Base-by-base conservation (phyloP, 768 basidiomycete species). In the Russula earlei region DNA sequence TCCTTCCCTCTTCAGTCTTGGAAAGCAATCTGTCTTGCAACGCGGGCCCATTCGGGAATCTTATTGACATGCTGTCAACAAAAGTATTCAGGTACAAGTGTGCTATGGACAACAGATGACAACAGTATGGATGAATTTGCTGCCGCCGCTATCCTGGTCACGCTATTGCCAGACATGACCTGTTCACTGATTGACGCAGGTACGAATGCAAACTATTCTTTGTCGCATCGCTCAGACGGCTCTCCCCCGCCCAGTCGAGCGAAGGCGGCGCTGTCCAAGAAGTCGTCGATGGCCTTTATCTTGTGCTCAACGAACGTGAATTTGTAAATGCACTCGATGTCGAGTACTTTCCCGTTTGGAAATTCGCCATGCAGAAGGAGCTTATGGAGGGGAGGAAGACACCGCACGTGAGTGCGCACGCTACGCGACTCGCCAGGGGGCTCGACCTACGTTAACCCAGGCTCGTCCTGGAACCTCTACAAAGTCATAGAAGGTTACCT, bases 281-380 rank as follows among this genome's bases (percentile, higher is more conserved):
- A 57, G 14, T 40, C 45, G 38, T 2, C 9, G 15, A 57, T 3
- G 2, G 38, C 24, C 24, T 20, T 52, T n/a, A 57, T 42, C 45
- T 36, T 57, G 51, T 27, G n/a, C 15, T 12, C 24, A 9, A 34
- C 50, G 25, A 57, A 36, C 19, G 19, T 42, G 40, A 57, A 48
- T 14, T 14, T 5, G 51, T 57, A 57, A 6, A 57, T 25, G 38
- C 51, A 17, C 33, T 57, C 51, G 29, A 57, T 11, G 24, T 41
- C 34, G 33, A 57, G 48, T 25, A 33, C n/a, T 19, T 41, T 48
- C 5, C 56, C 56, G 0, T 24, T 34, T n/a, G 24, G 51, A 4
- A 52, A 36, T 17, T 57, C 45, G 7, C 33, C 33, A 4, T 48
- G 56, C 19, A 42, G 5, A 11, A 29, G 20, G 31, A 36, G 3